Evolutionary conservation across 768 basidiomycete genomes (phyloP).

Genomic region (Collybia sp.): DNA sequence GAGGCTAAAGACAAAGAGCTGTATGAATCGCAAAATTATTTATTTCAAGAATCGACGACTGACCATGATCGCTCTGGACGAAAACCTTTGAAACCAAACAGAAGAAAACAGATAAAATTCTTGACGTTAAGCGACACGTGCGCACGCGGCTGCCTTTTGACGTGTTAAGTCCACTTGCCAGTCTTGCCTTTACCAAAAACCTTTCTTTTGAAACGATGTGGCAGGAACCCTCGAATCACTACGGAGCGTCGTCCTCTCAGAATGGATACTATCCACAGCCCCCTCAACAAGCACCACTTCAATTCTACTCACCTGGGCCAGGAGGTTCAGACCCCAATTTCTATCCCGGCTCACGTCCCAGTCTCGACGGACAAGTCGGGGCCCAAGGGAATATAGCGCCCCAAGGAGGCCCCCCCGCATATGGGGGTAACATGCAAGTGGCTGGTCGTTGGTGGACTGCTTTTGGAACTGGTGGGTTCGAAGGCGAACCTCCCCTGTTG

Average conservation of each 20-base stretch:
- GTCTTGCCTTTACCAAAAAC: too few species aligned
- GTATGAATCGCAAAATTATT: constrained; percentile 8
- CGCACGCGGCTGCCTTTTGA: constrained; percentile 3
- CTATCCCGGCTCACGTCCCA: constrained; percentile 70
- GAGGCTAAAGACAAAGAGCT: constrained; percentile 43
- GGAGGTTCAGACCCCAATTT: constrained; percentile 46
- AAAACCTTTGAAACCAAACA: constrained; percentile 24
- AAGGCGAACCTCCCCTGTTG: constrained; percentile 92
- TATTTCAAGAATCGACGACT: constrained; percentile 10
- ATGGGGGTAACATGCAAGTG: constrained; percentile 70
- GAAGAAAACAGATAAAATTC: constrained; percentile 13
- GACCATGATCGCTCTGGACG: constrained; percentile 35
- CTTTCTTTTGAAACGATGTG: constrained; percentile 51
- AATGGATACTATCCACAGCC: constrained; percentile 52
- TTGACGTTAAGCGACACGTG: constrained; percentile 24
- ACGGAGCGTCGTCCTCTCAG: constrained; percentile 60
- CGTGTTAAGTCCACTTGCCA: too few species aligned
- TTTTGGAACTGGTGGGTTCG: constrained; percentile 92
- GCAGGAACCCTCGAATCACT: constrained; percentile 64
- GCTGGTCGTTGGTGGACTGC: constrained; percentile 90
- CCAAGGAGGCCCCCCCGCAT: constrained; percentile 41
- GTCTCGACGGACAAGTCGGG: constrained; percentile 64
- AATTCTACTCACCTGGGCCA: constrained; percentile 67
- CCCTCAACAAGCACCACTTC: constrained; percentile 55
- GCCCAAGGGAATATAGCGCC: constrained; percentile 51